Percentiles rank a stretch among this genome's conserved stretches.
Evolutionary conservation across 129 eudicot genomes (phyloP).

Genomic region (Chrysanthemum seticuspe): DNA sequence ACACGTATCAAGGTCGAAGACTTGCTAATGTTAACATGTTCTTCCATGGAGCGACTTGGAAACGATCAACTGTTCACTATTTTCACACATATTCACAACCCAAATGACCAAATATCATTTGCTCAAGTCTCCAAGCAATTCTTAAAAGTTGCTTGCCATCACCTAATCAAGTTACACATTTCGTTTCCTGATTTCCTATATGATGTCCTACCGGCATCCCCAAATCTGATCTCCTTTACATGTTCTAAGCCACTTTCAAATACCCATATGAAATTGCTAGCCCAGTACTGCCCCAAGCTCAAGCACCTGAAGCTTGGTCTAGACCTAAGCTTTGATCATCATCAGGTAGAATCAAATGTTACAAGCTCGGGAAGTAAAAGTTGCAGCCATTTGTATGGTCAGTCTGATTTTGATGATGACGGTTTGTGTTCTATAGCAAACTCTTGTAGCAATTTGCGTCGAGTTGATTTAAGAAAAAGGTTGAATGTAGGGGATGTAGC

Average conservation of each 20-base stretch:
- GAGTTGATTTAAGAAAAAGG: slow-evolving; percentile 8
- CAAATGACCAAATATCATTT: slow-evolving; percentile 19
- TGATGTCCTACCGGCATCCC: slow-evolving; percentile 20
- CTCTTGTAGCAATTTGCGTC: slow-evolving; percentile 8
- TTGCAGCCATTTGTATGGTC: neutral
- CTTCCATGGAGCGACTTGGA: slow-evolving; percentile 18
- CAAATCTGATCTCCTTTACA: slow-evolving; percentile 14
- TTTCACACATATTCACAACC: neutral
- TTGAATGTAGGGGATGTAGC: slow-evolving; percentile 17
- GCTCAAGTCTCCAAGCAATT: slow-evolving; percentile 19
- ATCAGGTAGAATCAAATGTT: too few relatives aligned
- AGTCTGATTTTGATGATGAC: slow-evolving; percentile 23
- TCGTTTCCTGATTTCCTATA: slow-evolving; percentile 1
- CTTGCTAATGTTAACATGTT: neutral
- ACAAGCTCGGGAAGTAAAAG: too few relatives aligned
- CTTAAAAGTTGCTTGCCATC: slow-evolving; percentile 1
- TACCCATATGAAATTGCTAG: slow-evolving; percentile 19
- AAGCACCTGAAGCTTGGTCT: slow-evolving; percentile 5
- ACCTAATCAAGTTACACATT: neutral
- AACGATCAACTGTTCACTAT: slow-evolving; percentile 10
- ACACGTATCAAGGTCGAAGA: too few relatives aligned
- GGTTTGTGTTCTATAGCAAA: slow-evolving; percentile 18
- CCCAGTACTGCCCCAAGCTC: slow-evolving; percentile 16
- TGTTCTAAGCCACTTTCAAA: slow-evolving; percentile 19
- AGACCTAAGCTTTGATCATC: neutral